These are phyloP conservation scores for Lasiosphaeria hispida DNA, from an alignment of 495 filamentous ascomycete genomes.

Conservation along the genomic window DNA sequence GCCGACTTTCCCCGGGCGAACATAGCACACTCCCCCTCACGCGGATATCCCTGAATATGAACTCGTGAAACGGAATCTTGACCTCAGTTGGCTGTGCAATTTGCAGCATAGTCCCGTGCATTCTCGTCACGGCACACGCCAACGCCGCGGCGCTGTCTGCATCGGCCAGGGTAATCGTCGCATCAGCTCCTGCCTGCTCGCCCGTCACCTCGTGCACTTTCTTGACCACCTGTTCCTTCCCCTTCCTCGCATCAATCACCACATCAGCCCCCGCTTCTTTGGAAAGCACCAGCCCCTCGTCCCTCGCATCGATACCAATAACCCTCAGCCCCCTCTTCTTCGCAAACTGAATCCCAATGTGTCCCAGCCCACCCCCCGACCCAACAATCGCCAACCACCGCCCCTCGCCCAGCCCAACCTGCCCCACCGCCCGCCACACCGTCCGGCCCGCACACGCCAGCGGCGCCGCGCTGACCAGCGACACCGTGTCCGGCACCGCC, in stretches of 20 bases:
- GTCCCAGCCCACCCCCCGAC: constrained; percentile 58
- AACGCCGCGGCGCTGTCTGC: constrained; percentile 42
- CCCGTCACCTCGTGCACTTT: constrained; percentile 49
- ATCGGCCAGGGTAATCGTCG: constrained; percentile 48
- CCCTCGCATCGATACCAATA: constrained; percentile 55
- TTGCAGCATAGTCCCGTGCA: constrained; percentile 55
- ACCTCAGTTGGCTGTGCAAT: constrained; percentile 52
- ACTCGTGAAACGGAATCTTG: constrained; percentile 49
- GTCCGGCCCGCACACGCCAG: constrained; percentile 58
- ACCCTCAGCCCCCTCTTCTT: constrained; percentile 51
- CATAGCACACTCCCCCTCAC: constrained; percentile 49
- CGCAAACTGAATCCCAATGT: constrained; percentile 55
- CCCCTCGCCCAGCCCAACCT: constrained; percentile 43
- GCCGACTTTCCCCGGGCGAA: constrained; percentile 44
- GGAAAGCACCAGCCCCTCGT: constrained; percentile 48
- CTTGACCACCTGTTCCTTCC: constrained; percentile 42
- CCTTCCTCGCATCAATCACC: constrained; percentile 50
- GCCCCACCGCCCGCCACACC: constrained; percentile 48
- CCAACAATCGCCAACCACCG: constrained; percentile 54
- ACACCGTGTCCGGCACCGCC: constrained; percentile 46
- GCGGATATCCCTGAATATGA: constrained; percentile 55
- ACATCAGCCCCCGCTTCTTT: constrained; percentile 46
- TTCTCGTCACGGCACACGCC: constrained; percentile 51
- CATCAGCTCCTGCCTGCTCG: constrained; percentile 37
- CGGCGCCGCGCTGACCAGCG: constrained; percentile 51